phyloP scores from a whole-genome alignment of 169 alveolate species.

The Plasmodium malariae region DNA sequence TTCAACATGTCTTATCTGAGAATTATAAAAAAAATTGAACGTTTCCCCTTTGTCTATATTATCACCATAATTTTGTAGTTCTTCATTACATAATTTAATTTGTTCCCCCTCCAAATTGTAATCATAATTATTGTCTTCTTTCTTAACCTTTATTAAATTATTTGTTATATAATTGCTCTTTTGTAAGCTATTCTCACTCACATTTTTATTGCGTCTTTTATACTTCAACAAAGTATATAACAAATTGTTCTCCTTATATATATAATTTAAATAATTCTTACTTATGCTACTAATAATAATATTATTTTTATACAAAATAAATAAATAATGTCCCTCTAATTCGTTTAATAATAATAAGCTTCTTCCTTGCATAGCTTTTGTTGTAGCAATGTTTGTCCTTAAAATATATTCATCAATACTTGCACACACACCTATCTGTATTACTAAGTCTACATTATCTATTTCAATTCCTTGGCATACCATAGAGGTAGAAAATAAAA shows the following conservation, averaged over 20 bases:
- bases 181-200: background rate
- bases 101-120: background rate
- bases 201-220: slow-evolving; percentile 7
- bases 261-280: slow-evolving; percentile 20
- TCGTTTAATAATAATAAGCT: slow-evolving; percentile 59
- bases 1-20: slow-evolving; percentile 43
- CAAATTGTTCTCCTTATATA: slow-evolving; percentile 35
- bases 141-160: background rate
- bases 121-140: slow-evolving; percentile 1
- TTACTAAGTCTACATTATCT: slow-evolving; percentile 59
- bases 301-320: slow-evolving; percentile 33
- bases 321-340: slow-evolving; percentile 70
- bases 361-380: slow-evolving; percentile 39
- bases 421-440: slow-evolving; percentile 58
- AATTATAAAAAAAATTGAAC: background rate
- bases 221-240: slow-evolving; percentile 36
- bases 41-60: background rate
- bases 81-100: background rate
- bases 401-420: slow-evolving; percentile 60
- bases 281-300: slow-evolving; percentile 38
- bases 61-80: background rate
- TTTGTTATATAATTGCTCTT: background rate
- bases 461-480: slow-evolving; percentile 66
- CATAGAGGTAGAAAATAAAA: slow-evolving; percentile 61
- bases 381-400: slow-evolving; percentile 50